phyloP scores from a whole-genome alignment of 179 eudicot genomes.

The Nepenthes alata region DNA sequence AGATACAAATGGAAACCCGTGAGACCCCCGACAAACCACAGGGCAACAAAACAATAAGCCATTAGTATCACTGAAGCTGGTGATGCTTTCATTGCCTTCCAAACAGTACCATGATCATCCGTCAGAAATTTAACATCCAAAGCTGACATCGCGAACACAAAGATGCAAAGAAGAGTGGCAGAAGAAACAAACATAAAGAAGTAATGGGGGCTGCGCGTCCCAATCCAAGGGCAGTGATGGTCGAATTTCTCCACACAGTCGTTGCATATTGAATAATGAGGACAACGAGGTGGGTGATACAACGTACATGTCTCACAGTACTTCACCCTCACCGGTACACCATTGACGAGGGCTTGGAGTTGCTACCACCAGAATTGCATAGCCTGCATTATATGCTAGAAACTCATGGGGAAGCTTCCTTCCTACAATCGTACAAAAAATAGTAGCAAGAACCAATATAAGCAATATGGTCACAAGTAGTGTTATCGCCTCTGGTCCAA shows the following conservation, averaged over 20 bases:
- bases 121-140: conserved; percentile 63
- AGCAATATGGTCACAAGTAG: too few relatives aligned
- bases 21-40: conserved; percentile 97
- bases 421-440: too few relatives aligned
- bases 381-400: too few relatives aligned
- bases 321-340: conserved; percentile 44
- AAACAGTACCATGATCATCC: conserved; percentile 65
- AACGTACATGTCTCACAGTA: conserved; percentile 77
- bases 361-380: too few relatives aligned
- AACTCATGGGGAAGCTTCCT: too few relatives aligned
- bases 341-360: conserved; percentile 23
- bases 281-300: conserved; percentile 72
- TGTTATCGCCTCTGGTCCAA: too few relatives aligned
- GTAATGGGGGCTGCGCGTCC: conserved; percentile 93
- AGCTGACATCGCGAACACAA: conserved; percentile 75
- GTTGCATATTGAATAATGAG: conserved; percentile 65
- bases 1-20: conserved; percentile 90
- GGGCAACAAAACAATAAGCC: conserved; percentile 69
- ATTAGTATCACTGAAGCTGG: conserved; percentile 80
- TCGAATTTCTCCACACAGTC: conserved; percentile 69
- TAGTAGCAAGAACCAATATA: too few relatives aligned
- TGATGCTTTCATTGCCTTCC: conserved; percentile 83
- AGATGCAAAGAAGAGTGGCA: conserved; percentile 82
- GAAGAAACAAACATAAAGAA: conserved; percentile 86
- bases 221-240: conserved; percentile 78